Base-by-base conservation (phyloP, 371 early-diverging fungal species). In the Rhizopus sp. region DNA sequence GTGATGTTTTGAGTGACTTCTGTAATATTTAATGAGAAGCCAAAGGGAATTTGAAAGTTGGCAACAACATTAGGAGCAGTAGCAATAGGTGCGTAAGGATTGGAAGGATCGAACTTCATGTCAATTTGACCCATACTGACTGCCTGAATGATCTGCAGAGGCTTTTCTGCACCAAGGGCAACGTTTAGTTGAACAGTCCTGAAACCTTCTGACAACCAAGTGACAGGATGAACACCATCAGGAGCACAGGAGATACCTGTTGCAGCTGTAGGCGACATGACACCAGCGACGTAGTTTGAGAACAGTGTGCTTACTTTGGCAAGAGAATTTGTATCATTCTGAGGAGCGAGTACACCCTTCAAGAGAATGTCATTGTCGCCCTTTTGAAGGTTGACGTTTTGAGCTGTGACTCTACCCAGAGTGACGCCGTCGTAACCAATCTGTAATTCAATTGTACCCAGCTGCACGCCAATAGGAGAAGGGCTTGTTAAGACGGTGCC, bases 191-290 rank as follows among this genome's bases (percentile, higher is more conserved):
- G 72, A 39, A 84, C 73, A 37, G 78, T 68, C 53, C 77, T 72
- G 69, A 86, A 78, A 59, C 78, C 83, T 30, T 70, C 63, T 35
- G 82, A 80, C 16, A 86, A 73, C 86, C 86, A 86, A n/a, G 39
- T 57, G 23, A 86, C 74, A 15, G 78, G 63, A 45, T 86, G 70
- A 32, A 64, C 60, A 42, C 86, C 86, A 61, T 86, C 78, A 31
- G 86, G 86, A 38, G 80, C 69, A 41, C 74, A 76, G 37, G 85
- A 81, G 3, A 86, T 73, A 69, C 86, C 86, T 0, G 55, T 59
- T 44, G 85, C 86, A 32, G 74, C 63, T 9, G 83, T 82, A 29
- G 69, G 68, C 12, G 84, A 79, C 31, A 71, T 56, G 8, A 63
- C 59, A 23, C 84, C 84, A 46, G 73, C 70, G 49, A 86, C 68